These are phyloP conservation scores for Aegilops sharonensis DNA, from an alignment of 176 grass and related monocot species.

Conservation along the genomic window DNA sequence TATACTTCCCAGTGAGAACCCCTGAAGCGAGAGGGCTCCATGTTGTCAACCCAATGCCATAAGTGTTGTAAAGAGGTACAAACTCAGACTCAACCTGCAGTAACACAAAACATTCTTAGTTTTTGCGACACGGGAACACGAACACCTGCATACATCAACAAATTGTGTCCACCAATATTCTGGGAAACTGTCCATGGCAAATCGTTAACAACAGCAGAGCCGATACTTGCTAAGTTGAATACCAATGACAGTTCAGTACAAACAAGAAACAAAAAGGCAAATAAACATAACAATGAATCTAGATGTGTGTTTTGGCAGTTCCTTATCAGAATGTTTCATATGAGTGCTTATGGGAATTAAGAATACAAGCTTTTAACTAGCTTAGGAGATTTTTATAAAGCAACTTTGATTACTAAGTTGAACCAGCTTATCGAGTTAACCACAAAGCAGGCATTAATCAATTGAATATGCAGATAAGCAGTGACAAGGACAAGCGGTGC, in stretches of 20 bases:
- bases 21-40: slow-evolving; percentile 98
- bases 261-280: background rate
- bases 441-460: background rate
- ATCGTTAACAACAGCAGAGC: background rate
- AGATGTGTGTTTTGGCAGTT: background rate
- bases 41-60: slow-evolving; percentile 90
- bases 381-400: background rate
- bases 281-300: background rate
- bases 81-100: slow-evolving; percentile 92
- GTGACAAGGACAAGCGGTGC: slow-evolving; percentile 20
- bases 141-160: background rate
- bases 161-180: background rate
- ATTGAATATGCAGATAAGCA: slow-evolving; percentile 18
- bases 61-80: slow-evolving; percentile 73
- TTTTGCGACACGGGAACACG: background rate
- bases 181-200: background rate
- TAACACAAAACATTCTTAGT: slow-evolving; percentile 8
- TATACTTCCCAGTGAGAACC: slow-evolving; percentile 89
- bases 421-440: background rate
- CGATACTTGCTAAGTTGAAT: background rate
- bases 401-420: background rate
- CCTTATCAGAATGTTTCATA: background rate
- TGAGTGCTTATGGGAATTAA: background rate
- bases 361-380: background rate
- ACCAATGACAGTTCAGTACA: background rate